These are phyloP conservation scores for Alternaria brassicicola DNA, from an alignment of 2,329 filamentous ascomycete species.

Conservation along the genomic window DNA sequence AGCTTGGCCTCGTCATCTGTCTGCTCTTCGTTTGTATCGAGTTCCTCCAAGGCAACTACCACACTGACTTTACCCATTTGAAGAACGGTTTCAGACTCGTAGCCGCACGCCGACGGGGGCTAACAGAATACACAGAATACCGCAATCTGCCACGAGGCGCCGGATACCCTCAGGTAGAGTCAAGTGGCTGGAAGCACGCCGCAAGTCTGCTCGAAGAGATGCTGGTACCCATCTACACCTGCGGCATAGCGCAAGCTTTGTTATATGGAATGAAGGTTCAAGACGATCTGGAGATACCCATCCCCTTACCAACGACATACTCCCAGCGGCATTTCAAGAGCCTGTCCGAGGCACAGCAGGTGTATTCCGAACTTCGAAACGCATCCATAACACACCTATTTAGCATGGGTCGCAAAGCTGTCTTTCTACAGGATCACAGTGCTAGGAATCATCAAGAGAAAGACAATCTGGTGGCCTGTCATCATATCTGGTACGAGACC, in stretches of 20 bases:
- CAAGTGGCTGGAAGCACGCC: neutral
- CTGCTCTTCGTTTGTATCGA: conserved; percentile 54
- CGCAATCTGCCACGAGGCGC: neutral
- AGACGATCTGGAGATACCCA: conserved; percentile 8
- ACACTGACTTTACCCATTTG: conserved; percentile 51
- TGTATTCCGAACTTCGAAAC: conserved; percentile 30
- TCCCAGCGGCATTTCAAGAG: conserved; percentile 7
- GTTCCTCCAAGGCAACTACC: conserved; percentile 51
- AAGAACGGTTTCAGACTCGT: conserved; percentile 48
- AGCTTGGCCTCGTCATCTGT: conserved; percentile 52
- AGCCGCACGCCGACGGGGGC: neutral
- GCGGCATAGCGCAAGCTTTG: conserved; percentile 24
- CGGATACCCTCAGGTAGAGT: neutral
- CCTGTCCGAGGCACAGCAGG: conserved; percentile 24
- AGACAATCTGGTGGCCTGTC: conserved; percentile 18
- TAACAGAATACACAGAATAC: neutral
- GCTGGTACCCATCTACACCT: conserved; percentile 30
- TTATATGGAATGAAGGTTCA: conserved; percentile 26
- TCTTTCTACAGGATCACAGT: neutral
- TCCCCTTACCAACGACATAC: conserved; percentile 1
- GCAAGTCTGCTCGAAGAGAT: conserved; percentile 19
- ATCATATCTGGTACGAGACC: conserved; percentile 21
- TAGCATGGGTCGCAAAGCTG: conserved; percentile 4
- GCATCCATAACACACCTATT: conserved; percentile 19
- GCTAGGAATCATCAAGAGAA: conserved; percentile 13